These are phyloP conservation scores for Mortierella antarctica DNA, from an alignment of 192 early-diverging fungal species.

Conservation along the genomic window DNA sequence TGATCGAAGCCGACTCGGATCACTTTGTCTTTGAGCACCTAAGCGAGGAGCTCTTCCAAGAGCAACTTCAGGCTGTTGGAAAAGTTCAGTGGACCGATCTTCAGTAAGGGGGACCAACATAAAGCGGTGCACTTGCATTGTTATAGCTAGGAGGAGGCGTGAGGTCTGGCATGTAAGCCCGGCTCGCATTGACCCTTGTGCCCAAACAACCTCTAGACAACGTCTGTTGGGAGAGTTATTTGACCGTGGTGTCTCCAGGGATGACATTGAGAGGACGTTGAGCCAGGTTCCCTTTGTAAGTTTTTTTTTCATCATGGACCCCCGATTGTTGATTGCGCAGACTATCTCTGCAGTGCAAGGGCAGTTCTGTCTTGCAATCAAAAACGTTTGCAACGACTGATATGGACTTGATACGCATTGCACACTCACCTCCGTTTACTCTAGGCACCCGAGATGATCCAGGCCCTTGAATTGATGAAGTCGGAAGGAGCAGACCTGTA, in stretches of 20 bases:
- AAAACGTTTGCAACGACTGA: too few relatives aligned
- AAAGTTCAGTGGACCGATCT: constrained; percentile 71
- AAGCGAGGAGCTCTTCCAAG: constrained; percentile 42
- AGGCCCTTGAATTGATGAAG: constrained; percentile 57
- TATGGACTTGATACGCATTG: background rate
- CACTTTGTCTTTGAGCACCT: constrained; percentile 58
- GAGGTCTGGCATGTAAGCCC: too few relatives aligned
- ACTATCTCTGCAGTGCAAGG: too few relatives aligned
- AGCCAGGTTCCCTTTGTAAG: constrained; percentile 22
- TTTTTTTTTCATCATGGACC: background rate
- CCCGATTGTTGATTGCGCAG: too few relatives aligned
- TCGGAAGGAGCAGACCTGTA: constrained; percentile 57
- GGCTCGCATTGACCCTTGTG: too few relatives aligned
- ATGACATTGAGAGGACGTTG: constrained; percentile 22
- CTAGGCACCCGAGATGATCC: constrained; percentile 59
- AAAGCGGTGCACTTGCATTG: too few relatives aligned
- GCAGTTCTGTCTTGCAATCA: too few relatives aligned
- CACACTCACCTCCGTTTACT: background rate
- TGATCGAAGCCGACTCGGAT: constrained; percentile 73
- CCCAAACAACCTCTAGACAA: constrained; percentile 2
- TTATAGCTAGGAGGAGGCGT: too few relatives aligned
- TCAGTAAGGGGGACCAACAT: constrained; percentile 66
- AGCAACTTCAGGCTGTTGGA: constrained; percentile 26
- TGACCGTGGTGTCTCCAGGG: constrained; percentile 15
- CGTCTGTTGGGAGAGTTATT: constrained; percentile 26